These are phyloP conservation scores for Aureobasidium musti DNA, from an alignment of 2,329 filamentous ascomycete species.

Conservation along the genomic window DNA sequence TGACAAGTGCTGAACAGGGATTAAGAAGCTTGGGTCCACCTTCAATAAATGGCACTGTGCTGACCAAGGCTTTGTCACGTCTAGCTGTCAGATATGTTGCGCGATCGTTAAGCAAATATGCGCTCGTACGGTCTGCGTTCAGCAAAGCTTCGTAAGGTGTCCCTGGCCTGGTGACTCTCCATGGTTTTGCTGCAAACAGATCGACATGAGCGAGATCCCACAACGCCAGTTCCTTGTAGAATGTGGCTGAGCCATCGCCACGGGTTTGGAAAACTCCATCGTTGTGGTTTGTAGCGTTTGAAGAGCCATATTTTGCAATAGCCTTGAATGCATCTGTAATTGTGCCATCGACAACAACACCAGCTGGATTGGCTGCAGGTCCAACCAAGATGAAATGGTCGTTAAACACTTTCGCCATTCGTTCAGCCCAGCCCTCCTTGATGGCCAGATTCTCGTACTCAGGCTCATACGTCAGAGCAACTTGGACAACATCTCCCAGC, in stretches of 20 bases:
- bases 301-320: neutral
- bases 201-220: conserved; percentile 31
- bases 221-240: conserved; percentile 33
- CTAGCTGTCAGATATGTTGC: conserved; percentile 35
- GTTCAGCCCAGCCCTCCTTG: conserved; percentile 33
- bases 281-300: neutral
- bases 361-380: neutral
- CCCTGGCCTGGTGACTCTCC: conserved; percentile 31
- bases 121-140: conserved; percentile 32
- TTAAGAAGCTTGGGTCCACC: conserved; percentile 33
- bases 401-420: conserved; percentile 33
- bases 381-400: conserved; percentile 36
- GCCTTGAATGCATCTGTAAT: neutral
- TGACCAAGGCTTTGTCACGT: conserved; percentile 30
- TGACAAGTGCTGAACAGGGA: conserved; percentile 35
- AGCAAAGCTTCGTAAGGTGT: conserved; percentile 35
- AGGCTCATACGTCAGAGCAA: conserved; percentile 37
- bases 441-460: conserved; percentile 33
- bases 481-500: conserved; percentile 34
- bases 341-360: neutral
- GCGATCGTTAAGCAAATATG: conserved; percentile 35
- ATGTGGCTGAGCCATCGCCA: conserved; percentile 36
- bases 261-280: conserved; percentile 32
- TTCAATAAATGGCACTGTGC: conserved; percentile 31
- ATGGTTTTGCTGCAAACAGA: neutral